Conservation (phyloP, 31 red algal species). For the Porphyra umbilicalis region DNA sequence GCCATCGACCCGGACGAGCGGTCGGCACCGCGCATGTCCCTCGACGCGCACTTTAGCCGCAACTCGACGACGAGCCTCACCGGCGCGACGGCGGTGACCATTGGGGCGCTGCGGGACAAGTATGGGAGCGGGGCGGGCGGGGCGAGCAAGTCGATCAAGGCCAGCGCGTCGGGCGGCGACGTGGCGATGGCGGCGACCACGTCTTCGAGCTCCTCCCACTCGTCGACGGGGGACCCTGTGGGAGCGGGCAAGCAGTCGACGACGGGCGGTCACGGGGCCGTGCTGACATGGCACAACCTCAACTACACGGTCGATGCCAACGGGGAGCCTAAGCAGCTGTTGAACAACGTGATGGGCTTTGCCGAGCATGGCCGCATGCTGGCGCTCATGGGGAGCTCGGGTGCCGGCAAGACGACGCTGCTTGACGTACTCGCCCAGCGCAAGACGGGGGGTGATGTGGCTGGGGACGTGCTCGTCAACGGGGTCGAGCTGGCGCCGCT, state of each 20-base stretch:
- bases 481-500: constrained; percentile 3
- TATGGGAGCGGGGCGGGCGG: neutral
- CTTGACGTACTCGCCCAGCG: constrained; percentile 81
- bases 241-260: neutral
- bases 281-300: constrained; percentile 15
- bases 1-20: neutral
- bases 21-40: neutral
- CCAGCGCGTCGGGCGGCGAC: no score
- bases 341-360: constrained; percentile 51
- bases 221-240: constrained; percentile 9
- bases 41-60: neutral
- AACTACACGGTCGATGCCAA: constrained; percentile 21
- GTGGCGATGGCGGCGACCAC: no score
- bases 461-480: constrained; percentile 69
- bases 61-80: neutral
- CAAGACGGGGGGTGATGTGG: constrained; percentile 62
- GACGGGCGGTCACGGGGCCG: neutral
- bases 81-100: neutral
- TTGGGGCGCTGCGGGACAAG: neutral
- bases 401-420: constrained; percentile 83
- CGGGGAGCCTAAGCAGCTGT: constrained; percentile 40
- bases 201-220: constrained; percentile 5
- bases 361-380: constrained; percentile 42
- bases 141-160: no score
- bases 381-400: constrained; percentile 54